Evolutionary conservation across 108 stramenopile species (phyloP).

Genomic region (Ochromonas danica): DNA sequence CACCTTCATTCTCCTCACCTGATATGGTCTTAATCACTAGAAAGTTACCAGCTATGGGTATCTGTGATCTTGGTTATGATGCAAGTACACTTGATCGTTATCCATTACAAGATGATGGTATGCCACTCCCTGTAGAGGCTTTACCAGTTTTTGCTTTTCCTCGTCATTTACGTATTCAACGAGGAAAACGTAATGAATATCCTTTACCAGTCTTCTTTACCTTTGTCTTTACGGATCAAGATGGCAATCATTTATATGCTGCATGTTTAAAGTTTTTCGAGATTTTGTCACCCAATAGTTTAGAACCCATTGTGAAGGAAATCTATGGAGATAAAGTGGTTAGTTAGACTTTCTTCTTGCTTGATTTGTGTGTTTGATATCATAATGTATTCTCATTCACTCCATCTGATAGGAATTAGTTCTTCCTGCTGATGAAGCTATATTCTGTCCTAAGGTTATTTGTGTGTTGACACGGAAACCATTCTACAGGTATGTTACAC

Average conservation of each 20-base stretch:
- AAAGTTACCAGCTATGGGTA: background rate
- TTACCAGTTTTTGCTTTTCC: conserved; percentile 24
- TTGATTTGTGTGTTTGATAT: too few species aligned
- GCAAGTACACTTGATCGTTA: conserved; percentile 24
- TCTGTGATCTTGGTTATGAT: conserved; percentile 27
- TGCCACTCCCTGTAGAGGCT: background rate
- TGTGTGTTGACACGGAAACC: conserved; percentile 32
- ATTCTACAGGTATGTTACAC: conserved; percentile 24
- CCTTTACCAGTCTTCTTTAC: conserved; percentile 34
- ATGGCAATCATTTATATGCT: conserved; percentile 29
- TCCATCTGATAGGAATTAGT: background rate
- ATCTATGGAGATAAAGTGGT: too few species aligned
- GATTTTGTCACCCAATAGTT: too few species aligned
- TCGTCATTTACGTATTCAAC: background rate
- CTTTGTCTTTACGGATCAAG: conserved; percentile 31
- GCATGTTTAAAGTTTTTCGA: conserved; percentile 32
- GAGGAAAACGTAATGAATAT: background rate
- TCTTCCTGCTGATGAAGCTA: background rate
- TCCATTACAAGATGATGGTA: background rate
- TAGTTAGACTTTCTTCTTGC: too few species aligned
- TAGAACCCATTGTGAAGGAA: too few species aligned
- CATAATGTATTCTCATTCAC: too few species aligned
- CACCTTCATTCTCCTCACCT: background rate
- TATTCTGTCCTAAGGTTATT: conserved; percentile 32
- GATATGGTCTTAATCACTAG: background rate